Percentiles rank a stretch among this genome's conserved stretches.
phyloP scores from a whole-genome alignment of 2,329 filamentous ascomycete species.

The Huntiella moniliformis region DNA sequence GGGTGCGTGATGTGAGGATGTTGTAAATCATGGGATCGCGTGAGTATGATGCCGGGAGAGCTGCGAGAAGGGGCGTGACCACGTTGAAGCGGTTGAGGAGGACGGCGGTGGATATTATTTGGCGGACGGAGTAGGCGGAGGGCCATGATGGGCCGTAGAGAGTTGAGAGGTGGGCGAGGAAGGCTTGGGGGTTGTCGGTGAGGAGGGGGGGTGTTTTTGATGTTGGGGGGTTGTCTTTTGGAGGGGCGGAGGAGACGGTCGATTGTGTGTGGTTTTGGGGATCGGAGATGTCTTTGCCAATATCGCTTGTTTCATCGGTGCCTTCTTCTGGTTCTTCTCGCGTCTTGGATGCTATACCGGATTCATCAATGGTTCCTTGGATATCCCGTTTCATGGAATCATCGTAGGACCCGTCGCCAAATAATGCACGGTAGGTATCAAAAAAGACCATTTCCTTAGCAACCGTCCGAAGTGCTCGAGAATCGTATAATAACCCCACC shows the following conservation, averaged over 20 bases:
- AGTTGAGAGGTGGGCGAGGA: constrained; percentile 23
- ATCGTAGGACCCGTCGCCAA: constrained; percentile 14
- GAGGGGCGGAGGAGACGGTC: background rate
- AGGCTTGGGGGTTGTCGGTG: constrained; percentile 20
- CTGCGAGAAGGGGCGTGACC: background rate
- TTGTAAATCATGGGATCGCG: constrained; percentile 7
- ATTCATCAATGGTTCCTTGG: background rate
- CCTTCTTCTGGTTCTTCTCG: background rate
- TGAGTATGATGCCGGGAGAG: background rate
- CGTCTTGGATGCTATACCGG: background rate
- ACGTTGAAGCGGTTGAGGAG: constrained; percentile 18
- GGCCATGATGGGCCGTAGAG: constrained; percentile 31
- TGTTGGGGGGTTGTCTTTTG: background rate
- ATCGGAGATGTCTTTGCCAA: background rate
- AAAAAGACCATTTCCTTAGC: constrained; percentile 25
- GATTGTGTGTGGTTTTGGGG: background rate
- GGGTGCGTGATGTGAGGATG: constrained; percentile 8
- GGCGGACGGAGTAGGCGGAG: constrained; percentile 19
- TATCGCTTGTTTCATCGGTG: background rate
- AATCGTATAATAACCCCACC: constrained; percentile 24
- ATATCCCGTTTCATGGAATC: background rate
- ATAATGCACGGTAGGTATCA: constrained; percentile 25
- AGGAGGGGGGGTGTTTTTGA: constrained; percentile 18
- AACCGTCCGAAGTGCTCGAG: constrained; percentile 20
- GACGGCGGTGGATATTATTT: constrained; percentile 25